Evolutionary conservation across 768 basidiomycete genomes (phyloP), one percentile per base, ranked within the genome.

Genomic region (Leccinum longicurvipes): DNA sequence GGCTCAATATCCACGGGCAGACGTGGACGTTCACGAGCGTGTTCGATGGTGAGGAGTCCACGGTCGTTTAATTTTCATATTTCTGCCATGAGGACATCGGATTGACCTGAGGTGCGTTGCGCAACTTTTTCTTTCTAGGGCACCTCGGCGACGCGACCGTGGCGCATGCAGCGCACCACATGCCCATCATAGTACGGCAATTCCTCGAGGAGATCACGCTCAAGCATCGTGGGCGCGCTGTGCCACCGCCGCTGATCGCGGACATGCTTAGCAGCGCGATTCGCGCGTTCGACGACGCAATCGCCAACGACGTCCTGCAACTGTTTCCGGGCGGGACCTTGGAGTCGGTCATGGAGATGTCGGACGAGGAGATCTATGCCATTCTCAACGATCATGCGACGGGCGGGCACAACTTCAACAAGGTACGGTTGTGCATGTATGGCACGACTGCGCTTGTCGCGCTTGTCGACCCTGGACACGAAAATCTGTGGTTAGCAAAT

Each of bases 401-500:
- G 8, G 83, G 82, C 9, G 82, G 82, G 6, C 73, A 73, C 19
- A 87, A 87, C 64, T 82, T 84, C 74, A 75, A 79, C 51, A 86
- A 84, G 63, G 83, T 83, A 19, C 73, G 85, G 49, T 75, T 88
- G 48, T 87, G 86, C 65, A 87, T 91, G 82, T 87, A 89, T 61
- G 89, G 89, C 21, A 88, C 85, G 0, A 91, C 89, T 3, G 87
- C 85, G 6, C 79, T 91, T 29, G 79, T 91, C 41, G 80, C 89
- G 9, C 77, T 91, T 34, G 79, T 86, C 41, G 87, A 90, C 72
- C 86, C 88, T 32, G 75, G 82, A 19, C 79, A 81, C 59, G 75
- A 80, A 63, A 82, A 89, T 59, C 73, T 91, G 21, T 91, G 89
- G 89, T 72, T 91, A 47, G 89, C 88, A 6, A 90, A 90, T 64